Evolutionary conservation across 1,284 basidiomycete species (phyloP).

Genomic region (Boletus subluridellus): DNA sequence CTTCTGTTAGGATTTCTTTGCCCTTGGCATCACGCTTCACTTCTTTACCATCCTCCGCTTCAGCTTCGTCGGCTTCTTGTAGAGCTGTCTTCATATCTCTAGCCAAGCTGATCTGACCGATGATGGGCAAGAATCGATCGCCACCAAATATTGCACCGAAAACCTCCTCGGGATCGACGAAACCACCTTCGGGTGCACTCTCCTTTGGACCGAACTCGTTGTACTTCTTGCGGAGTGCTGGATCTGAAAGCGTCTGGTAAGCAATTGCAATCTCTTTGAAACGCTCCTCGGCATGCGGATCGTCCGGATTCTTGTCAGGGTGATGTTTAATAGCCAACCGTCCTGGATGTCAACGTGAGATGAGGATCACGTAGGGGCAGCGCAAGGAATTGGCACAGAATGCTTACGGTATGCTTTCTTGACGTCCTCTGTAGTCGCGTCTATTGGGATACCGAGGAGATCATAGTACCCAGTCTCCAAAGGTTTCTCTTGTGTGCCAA

Average conservation of each 20-base stretch:
- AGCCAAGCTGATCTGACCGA: slow-evolving; percentile 80
- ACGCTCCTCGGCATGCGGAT: slow-evolving; percentile 86
- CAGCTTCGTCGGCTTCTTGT: slow-evolving; percentile 85
- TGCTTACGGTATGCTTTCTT: slow-evolving; percentile 90
- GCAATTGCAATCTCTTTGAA: slow-evolving; percentile 89
- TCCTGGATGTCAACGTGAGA: slow-evolving; percentile 42
- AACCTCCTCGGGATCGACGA: slow-evolving; percentile 73
- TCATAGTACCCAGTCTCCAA: slow-evolving; percentile 90
- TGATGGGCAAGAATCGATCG: slow-evolving; percentile 78
- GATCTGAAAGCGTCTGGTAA: slow-evolving; percentile 88
- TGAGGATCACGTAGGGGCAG: not conserved
- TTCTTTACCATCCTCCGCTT: slow-evolving; percentile 47
- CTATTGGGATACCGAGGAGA: slow-evolving; percentile 70
- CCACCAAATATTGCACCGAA: slow-evolving; percentile 94
- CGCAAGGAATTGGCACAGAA: not conserved
- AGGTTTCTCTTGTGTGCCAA: slow-evolving; percentile 85
- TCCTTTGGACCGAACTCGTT: slow-evolving; percentile 88
- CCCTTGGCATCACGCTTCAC: slow-evolving; percentile 62
- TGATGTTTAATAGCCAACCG: slow-evolving; percentile 92
- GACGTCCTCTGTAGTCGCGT: slow-evolving; percentile 80
- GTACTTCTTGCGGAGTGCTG: slow-evolving; percentile 82
- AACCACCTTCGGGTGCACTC: slow-evolving; percentile 74
- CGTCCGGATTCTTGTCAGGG: slow-evolving; percentile 91
- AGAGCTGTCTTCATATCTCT: slow-evolving; percentile 97
- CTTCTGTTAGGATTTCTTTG: slow-evolving; percentile 69